These are phyloP conservation scores for Discostella pseudostelligera DNA, from an alignment of 108 stramenopile species.

Conservation along the genomic window DNA sequence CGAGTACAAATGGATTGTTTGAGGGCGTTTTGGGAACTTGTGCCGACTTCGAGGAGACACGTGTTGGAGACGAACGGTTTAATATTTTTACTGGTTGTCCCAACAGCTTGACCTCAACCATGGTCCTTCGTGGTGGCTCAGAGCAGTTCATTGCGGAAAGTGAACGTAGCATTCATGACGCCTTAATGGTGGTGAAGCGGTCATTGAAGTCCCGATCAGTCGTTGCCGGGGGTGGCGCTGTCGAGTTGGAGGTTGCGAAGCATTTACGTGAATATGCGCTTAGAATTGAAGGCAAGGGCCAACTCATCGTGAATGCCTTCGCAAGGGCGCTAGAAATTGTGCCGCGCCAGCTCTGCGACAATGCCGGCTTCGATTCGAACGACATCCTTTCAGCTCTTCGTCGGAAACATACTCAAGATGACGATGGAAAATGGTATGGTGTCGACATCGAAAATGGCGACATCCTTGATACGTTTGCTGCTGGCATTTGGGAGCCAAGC, in stretches of 20 bases:
- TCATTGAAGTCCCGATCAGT: slow-evolving; percentile 79
- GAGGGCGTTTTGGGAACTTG: slow-evolving; percentile 88
- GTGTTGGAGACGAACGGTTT: slow-evolving; percentile 96
- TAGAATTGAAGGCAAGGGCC: slow-evolving; percentile 96
- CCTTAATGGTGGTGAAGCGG: slow-evolving; percentile 96
- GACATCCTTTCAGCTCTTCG: slow-evolving; percentile 95
- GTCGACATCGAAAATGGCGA: slow-evolving; percentile 94
- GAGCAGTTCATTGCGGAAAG: slow-evolving; percentile 99
- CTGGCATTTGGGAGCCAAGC: slow-evolving; percentile 98
- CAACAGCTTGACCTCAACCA: slow-evolving; percentile 88
- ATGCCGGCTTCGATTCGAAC: slow-evolving; percentile 97
- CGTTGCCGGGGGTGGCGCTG: slow-evolving; percentile 98
- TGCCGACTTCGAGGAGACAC: slow-evolving; percentile 92
- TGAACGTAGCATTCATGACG: slow-evolving; percentile 97
- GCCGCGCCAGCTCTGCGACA: slow-evolving; percentile 96
- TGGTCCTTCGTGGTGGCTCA: slow-evolving; percentile 94
- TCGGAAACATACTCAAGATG: slow-evolving; percentile 85
- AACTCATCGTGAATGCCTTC: slow-evolving; percentile 88
- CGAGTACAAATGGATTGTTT: slow-evolving; percentile 78
- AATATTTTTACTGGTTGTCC: slow-evolving; percentile 97
- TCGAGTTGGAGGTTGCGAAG: slow-evolving; percentile 95
- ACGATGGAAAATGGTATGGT: slow-evolving; percentile 92
- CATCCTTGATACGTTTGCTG: slow-evolving; percentile 93
- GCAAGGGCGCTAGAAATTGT: slow-evolving; percentile 97
- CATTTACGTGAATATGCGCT: slow-evolving; percentile 77